Percentiles rank a stretch among this genome's conserved stretches.
Conservation (phyloP, 2,329 filamentous ascomycete genomes). For the Trichoderma guizhouense region DNA sequence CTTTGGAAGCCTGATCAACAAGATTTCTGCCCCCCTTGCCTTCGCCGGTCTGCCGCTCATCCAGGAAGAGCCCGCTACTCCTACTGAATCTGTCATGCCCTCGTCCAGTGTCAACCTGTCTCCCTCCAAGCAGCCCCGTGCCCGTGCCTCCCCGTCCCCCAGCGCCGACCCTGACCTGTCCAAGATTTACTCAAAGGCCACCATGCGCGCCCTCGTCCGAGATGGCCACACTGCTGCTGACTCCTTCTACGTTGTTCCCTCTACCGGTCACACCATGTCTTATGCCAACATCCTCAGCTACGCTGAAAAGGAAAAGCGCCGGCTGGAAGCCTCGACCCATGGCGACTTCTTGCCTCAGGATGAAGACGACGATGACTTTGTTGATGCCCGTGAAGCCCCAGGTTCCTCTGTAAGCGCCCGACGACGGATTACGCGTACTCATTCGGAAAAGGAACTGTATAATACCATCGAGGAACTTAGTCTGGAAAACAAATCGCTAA, state of each 20-base stretch:
- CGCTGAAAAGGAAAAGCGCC: slow-evolving; percentile 63
- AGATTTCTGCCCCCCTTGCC: slow-evolving; percentile 82
- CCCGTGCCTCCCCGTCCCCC: slow-evolving; percentile 17
- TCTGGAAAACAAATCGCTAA: slow-evolving; percentile 82
- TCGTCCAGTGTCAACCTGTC: slow-evolving; percentile 33
- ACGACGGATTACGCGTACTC: slow-evolving; percentile 40
- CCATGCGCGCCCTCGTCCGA: slow-evolving; percentile 72
- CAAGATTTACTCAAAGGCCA: slow-evolving; percentile 80
- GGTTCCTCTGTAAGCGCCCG: slow-evolving; percentile 42
- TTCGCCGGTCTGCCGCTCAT: slow-evolving; percentile 87
- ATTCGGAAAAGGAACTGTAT: slow-evolving; percentile 43
- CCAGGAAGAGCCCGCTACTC: slow-evolving; percentile 42
- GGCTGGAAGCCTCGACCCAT: slow-evolving; percentile 51
- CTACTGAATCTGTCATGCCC: slow-evolving; percentile 31
- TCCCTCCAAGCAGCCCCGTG: slow-evolving; percentile 35
- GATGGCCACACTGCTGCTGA: slow-evolving; percentile 63
- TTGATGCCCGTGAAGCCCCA: slow-evolving; percentile 74
- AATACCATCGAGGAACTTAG: slow-evolving; percentile 85
- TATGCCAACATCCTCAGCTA: slow-evolving; percentile 85
- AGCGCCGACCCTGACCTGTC: slow-evolving; percentile 69
- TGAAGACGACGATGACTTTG: slow-evolving; percentile 81
- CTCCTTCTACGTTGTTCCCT: slow-evolving; percentile 93
- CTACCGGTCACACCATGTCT: slow-evolving; percentile 84
- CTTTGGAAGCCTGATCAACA: slow-evolving; percentile 84
- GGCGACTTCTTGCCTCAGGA: slow-evolving; percentile 39